Percentiles rank a stretch among this genome's conserved stretches.
These are phyloP conservation scores for Ceratobasidium sp. DNA, from an alignment of 1,284 basidiomycete species.

Conservation along the genomic window DNA sequence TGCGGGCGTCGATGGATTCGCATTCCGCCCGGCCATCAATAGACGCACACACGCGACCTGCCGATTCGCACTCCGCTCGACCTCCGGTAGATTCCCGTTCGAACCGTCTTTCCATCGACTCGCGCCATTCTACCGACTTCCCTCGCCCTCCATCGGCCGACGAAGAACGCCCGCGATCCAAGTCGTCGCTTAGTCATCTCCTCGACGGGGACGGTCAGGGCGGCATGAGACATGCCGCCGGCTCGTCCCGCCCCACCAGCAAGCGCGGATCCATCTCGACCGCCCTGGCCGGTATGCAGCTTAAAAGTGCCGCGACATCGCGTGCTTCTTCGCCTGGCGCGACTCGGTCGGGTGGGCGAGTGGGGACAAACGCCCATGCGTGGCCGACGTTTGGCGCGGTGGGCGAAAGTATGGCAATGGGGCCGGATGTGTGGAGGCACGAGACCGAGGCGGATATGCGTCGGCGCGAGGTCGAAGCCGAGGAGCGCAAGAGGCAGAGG, in stretches of 20 bases:
- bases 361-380: background rate
- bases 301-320: constrained; percentile 22
- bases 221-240: constrained; percentile 2
- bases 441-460: constrained; percentile 36
- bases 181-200: constrained; percentile 35
- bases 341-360: background rate
- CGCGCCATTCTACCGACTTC: constrained; percentile 16
- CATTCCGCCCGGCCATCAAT: constrained; percentile 5
- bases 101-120: constrained; percentile 3
- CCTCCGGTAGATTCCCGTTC: constrained; percentile 2
- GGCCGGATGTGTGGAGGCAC: constrained; percentile 16
- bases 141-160: background rate
- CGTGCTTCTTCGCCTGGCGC: constrained; percentile 33
- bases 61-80: background rate
- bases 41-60: background rate
- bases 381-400: constrained; percentile 32
- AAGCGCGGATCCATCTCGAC: constrained; percentile 35
- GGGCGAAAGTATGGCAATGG: constrained; percentile 15
- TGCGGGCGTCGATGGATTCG: background rate
- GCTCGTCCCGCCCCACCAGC: background rate
- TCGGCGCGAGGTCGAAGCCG: constrained; percentile 27
- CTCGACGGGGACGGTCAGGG: constrained; percentile 33
- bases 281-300: constrained; percentile 23
- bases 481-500: background rate
- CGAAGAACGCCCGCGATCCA: constrained; percentile 22